phyloP scores from a whole-genome alignment of 139 green algal species.

The Chlamydomonas incerta region DNA sequence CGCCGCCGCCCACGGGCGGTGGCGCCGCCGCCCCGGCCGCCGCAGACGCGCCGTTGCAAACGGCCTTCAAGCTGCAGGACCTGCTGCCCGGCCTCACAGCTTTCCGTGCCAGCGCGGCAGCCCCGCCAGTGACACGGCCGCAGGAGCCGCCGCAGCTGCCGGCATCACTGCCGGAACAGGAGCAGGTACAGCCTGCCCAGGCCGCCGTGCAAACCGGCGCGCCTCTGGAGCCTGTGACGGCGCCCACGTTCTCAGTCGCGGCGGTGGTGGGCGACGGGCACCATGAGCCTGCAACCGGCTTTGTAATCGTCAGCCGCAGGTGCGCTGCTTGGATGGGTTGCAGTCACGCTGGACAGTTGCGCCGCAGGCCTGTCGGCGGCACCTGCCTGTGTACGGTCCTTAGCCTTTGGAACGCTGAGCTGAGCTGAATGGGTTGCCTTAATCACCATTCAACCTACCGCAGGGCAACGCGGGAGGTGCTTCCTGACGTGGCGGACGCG shows the following conservation, averaged over 20 bases:
- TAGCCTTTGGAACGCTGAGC: too few species aligned
- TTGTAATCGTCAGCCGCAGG: conserved; percentile 26
- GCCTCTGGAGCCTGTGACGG: neutral
- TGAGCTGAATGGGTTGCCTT: too few species aligned
- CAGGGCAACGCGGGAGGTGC: neutral
- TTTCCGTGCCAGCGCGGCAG: neutral
- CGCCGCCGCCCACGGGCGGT: too few species aligned
- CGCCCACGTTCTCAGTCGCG: neutral
- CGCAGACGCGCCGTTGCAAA: neutral
- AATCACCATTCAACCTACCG: too few species aligned
- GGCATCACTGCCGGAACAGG: too few species aligned
- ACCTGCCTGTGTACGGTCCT: too few species aligned
- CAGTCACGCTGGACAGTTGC: too few species aligned
- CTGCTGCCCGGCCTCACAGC: neutral
- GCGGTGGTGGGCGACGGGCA: neutral
- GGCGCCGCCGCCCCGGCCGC: too few species aligned
- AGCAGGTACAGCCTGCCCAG: too few species aligned
- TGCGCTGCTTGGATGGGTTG: too few species aligned
- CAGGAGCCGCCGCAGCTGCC: neutral
- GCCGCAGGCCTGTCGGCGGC: too few species aligned
- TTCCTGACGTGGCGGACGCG: neutral
- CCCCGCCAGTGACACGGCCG: neutral
- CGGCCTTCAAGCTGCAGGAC: neutral
- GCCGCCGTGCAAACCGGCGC: too few species aligned
- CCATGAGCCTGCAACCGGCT: conserved; percentile 21